Base-by-base conservation (phyloP, 345 rosid genomes). In the Bruguiera gymnorhiza region DNA sequence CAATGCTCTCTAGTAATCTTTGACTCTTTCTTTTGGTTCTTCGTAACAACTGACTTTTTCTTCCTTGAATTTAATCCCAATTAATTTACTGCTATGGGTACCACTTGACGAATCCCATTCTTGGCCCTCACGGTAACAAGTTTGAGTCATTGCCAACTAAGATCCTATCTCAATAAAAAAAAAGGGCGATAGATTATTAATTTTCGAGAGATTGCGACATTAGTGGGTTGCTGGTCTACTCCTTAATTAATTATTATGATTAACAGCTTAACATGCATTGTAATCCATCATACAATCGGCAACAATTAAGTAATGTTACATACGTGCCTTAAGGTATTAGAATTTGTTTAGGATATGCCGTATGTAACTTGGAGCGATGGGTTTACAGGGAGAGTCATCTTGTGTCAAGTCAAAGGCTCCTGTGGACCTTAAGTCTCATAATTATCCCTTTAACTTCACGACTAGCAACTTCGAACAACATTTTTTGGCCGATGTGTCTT, bases 401-500 rank as follows among this genome's bases (percentile, higher is more conserved):
- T 79, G 88, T 75, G 87, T 88, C 31, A 88, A 80, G 90, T 73
- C 77, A 81, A 86, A 86, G 87, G 62, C 51, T 77, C 68, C 36
- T 24, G 56, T 75, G 73, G 30, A 29, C 34, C 34, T 21, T 26
- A n/a, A 10, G 3, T 5, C 1, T 43, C 55, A 15, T 2, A 3
- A 55, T n/a, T 30, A 57, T 71, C 59, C 64, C 69, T 72, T 72
- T 10, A 48, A 8, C 59, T 23, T 3, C 69, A 56, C 10, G 74
- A 63, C 39, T 37, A 8, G 51, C 34, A 15, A 50, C 10, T 3
- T 3, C 18, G 6, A 15, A 30, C 50, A 51, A 6, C n/a, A 11
- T 19, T 0, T 1, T 1, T 70, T 37, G 13, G 50, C 50, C 50
- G 11, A 34, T 3, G 19, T 21, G 27, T 23, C n/a, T 19, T 50